phyloP scores from a whole-genome alignment of 257 asterid genomes.

The Gardenia jasminoides region DNA sequence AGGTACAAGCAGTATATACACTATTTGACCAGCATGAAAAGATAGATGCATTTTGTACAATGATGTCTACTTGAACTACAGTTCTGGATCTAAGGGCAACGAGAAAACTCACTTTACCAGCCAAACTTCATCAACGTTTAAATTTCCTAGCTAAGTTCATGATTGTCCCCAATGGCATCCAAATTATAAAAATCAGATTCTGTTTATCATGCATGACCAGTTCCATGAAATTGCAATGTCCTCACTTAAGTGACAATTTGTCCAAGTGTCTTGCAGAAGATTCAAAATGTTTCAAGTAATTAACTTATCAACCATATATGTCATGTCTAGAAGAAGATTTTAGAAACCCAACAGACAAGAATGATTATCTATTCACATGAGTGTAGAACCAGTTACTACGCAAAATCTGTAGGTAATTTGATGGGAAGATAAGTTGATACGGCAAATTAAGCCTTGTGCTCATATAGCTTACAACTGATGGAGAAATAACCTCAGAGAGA shows the following conservation, averaged over 20 bases:
- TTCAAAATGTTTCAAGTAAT: no score
- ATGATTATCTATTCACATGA: background rate
- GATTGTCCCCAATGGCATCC: background rate
- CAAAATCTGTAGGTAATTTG: no score
- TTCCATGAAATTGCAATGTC: background rate
- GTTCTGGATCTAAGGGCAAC: background rate
- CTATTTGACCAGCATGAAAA: background rate
- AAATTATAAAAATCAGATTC: background rate
- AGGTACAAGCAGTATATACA: background rate
- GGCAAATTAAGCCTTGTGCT: background rate
- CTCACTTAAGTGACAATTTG: no score
- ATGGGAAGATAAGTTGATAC: no score
- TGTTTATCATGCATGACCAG: background rate
- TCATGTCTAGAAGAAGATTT: no score
- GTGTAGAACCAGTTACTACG: no score
- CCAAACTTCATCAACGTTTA: background rate
- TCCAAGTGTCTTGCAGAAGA: background rate
- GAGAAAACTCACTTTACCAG: background rate
- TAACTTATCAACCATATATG: no score
- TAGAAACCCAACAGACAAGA: background rate
- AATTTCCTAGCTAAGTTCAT: background rate
- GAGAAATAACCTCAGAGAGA: background rate
- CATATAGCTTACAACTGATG: background rate
- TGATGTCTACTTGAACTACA: background rate
- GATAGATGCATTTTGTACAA: background rate